These are phyloP conservation scores for Orbilia javanica DNA, from an alignment of 2,329 filamentous ascomycete genomes.

Conservation along the genomic window DNA sequence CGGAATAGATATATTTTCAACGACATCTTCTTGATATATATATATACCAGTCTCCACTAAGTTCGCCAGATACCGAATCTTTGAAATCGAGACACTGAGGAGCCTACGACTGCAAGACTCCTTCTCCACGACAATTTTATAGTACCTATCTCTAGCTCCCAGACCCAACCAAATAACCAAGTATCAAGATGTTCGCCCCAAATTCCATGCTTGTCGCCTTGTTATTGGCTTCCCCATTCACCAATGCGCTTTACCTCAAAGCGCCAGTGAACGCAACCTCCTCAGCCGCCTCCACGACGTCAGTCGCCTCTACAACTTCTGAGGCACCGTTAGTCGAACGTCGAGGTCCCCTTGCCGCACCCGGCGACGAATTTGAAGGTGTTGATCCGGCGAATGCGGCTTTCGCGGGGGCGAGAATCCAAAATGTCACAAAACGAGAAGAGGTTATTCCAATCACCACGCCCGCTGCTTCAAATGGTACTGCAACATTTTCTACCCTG, in stretches of 20 bases:
- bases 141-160: too few relatives aligned
- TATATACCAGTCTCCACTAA: neutral
- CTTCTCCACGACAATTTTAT: too few relatives aligned
- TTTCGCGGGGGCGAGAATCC: too few relatives aligned
- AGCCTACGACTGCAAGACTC: too few relatives aligned
- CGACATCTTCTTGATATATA: neutral
- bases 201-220: neutral
- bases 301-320: neutral
- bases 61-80: neutral
- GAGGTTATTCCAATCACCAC: neutral
- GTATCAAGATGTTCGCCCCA: conserved; percentile 4
- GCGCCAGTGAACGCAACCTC: neutral
- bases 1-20: neutral
- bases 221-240: neutral
- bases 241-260: conserved; percentile 8
- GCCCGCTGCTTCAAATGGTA: neutral
- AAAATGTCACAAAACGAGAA: neutral
- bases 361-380: too few relatives aligned
- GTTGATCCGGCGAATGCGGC: too few relatives aligned
- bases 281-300: neutral
- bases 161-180: too few relatives aligned
- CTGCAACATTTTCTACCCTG: neutral
- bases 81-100: neutral
- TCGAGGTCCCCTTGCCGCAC: too few relatives aligned
- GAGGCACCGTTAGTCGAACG: neutral